Evolutionary conservation across 768 basidiomycete genomes (phyloP), one percentile per base, ranked within the genome.

Genomic region (Hygrophorus pudorinus): DNA sequence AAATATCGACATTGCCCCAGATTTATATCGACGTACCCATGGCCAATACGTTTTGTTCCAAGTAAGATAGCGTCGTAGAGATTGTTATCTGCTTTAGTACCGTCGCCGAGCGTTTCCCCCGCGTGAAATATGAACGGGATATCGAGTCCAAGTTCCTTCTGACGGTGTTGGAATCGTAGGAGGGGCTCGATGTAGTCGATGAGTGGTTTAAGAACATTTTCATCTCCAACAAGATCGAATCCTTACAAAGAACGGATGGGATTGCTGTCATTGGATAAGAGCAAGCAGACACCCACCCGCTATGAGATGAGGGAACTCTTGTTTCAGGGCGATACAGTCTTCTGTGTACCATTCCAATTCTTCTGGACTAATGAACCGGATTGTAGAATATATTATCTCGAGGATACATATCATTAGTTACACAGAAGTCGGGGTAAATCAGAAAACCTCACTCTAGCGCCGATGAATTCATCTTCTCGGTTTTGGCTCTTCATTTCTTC

Each of bases 101-200:
- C 86, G 56, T 88, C 86, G 4, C 83, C 81, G 16, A 82, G 68
- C 0, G 85, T 88, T 61, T 88, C 85, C 14, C 86, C 86, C 0
- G 82, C 84, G 52, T 88, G 86, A 53, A 86, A 78, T 38, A 87
- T 70, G 59, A 85, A 85, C 1, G 86, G 86, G 18, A 87, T 76
- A 24, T 79, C 71, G 1, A 88, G 51, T 0, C 74, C 70, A 36
- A 72, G 64, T 47, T 78, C 73, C 41, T 74, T 66, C 52, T 76
- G 72, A 18, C 74, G 72, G 38, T 71, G 61, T 24, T 70, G 63
- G 63, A 87, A 88, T 34, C 61, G 65, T 4, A 81, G 59, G 5
- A 90, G 65, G 8, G 72, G 72, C 28, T 75, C 71, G 21, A 78
- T 56, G 56, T 86, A 87, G 53, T 82, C 62, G 18, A 68, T 73